Base-by-base conservation (phyloP, 768 basidiomycete genomes). In the Peribolospora kevripleyi region DNA sequence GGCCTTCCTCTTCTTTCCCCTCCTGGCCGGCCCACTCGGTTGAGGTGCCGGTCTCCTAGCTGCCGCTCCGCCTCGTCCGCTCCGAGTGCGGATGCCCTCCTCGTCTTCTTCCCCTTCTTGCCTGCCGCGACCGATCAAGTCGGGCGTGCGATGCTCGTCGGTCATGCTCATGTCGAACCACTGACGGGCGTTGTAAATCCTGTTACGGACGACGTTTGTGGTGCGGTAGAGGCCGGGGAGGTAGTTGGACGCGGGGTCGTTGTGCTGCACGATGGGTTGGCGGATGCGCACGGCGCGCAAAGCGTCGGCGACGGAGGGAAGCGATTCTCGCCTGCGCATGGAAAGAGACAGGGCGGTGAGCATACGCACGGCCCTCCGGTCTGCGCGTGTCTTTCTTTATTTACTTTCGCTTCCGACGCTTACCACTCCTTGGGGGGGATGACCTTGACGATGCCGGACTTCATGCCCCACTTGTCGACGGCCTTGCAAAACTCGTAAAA, bases 391-490 rank as follows among this genome's bases (percentile, higher is more conserved):
- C 48, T 10, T 49, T 7, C 9, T 42, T n/a, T 8, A 36, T 14
- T 37, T 46, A 37, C 53, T 13, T 6, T 42, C 7, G 4, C 39
- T 4, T 4, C 3, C 5, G 5, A 13, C 11, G 68, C 82, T 64
- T 55, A 85, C 90, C 90, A 97, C 72, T 91, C 84, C 62, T 78
- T 77, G 4, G 91, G 91, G 40, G 91, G 91, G 57, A 98, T 82
- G 59, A 98, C 77, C 69, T 98, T 98, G 58, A 90, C 81, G 59
- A 97, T 91, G 36, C 93, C 93, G 60, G 85, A 87, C 55, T 73
- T 73, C 65, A 73, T 75, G 1, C 93, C 93, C 85, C 93, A 98
- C 57, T 77, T 75, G 65, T 90, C 86, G 48, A 97, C 74, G 57
- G 69, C 76, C 59, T 76, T 79, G 75, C 93, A 81, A 66, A 60